Conservation (phyloP, 139 green algal genomes). For the Chlamydomonas sphaeroides region DNA sequence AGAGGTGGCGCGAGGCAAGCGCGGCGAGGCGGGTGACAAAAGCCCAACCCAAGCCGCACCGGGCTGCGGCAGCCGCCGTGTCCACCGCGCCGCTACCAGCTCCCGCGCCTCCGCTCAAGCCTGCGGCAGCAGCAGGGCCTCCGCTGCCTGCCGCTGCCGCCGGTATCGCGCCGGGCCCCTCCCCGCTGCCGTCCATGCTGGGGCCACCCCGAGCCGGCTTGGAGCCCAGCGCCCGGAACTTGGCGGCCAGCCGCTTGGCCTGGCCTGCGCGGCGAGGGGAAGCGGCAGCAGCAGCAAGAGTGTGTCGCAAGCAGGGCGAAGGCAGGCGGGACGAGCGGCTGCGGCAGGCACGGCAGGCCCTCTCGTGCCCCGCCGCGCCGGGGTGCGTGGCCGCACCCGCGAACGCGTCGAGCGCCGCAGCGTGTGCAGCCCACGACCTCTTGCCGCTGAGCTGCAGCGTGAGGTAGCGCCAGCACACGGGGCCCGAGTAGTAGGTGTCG, state of each 20-base stretch:
- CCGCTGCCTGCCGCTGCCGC: no score
- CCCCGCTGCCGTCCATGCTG: neutral
- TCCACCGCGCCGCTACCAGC: neutral
- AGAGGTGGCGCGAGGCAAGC: no score
- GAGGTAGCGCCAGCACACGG: slow-evolving; percentile 66
- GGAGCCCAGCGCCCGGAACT: slow-evolving; percentile 28
- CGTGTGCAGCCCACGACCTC: slow-evolving; percentile 21
- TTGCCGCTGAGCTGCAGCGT: slow-evolving; percentile 15
- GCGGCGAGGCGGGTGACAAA: neutral
- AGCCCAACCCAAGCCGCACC: neutral
- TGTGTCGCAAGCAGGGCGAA: no score
- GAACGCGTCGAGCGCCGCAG: slow-evolving; percentile 35
- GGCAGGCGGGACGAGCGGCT: no score
- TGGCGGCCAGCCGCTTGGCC: slow-evolving; percentile 2
- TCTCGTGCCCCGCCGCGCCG: no score
- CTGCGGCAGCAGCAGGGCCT: no score
- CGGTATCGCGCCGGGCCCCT: neutral
- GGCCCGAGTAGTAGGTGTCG: slow-evolving; percentile 45
- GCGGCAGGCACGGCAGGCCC: no score
- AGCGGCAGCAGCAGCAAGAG: no score
- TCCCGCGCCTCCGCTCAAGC: no score
- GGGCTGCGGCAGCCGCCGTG: no score
- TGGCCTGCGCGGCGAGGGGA: neutral
- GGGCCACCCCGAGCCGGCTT: neutral
- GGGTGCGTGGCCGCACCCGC: no score